Evolutionary conservation across 2,329 filamentous ascomycete species (phyloP), one percentile per base, ranked within the genome.

Genomic region (Chrysoporthe austroafricana): DNA sequence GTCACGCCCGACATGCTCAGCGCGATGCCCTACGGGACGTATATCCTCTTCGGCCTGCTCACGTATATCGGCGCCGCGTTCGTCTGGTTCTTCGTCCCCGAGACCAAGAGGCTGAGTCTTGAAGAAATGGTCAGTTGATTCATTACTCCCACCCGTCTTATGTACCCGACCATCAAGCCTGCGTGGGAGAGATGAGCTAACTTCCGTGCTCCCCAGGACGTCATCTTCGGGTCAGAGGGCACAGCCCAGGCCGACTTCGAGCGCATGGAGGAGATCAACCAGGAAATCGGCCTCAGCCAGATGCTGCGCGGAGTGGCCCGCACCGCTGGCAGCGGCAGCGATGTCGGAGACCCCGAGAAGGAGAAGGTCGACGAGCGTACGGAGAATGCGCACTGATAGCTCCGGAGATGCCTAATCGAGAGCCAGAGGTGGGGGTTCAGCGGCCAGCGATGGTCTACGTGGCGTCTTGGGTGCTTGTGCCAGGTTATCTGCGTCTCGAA

Each of bases 231-330:
- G 14, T 87, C 85, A 3, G 85, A 88, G 69, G 89, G 90, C n/a
- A 84, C 86, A 2, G 90, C 90, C 0, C 84, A 86, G 61, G 87
- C 88, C 1, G 90, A 93, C 73, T 83, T 85, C 64, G 88, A 91
- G 77, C 85, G 90, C 39, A 92, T 92, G 88, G 84, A 84, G n/a
- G 87, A 90, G 76, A 91, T 93, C 73, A 90, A 92, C 75, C 79
- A 81, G 43, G 90, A 92, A 73, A 88, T 93, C 70, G 91, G 91
- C 0, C 79, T 92, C 1, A 80, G 76, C 1, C 76, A 77, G n/a
- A 76, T 83, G 70, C 72, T 83, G 14, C 73, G 75, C 3, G 75
- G 73, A 8, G 61, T 74, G 4, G 54, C 69, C 9, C 71, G 70
- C 3, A 71, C 67, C 34, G 43, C 50, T 42, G 56, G 63, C 4